These are phyloP conservation scores for Starmerella apicola DNA, from an alignment of 805 yeast species.

Conservation along the genomic window DNA sequence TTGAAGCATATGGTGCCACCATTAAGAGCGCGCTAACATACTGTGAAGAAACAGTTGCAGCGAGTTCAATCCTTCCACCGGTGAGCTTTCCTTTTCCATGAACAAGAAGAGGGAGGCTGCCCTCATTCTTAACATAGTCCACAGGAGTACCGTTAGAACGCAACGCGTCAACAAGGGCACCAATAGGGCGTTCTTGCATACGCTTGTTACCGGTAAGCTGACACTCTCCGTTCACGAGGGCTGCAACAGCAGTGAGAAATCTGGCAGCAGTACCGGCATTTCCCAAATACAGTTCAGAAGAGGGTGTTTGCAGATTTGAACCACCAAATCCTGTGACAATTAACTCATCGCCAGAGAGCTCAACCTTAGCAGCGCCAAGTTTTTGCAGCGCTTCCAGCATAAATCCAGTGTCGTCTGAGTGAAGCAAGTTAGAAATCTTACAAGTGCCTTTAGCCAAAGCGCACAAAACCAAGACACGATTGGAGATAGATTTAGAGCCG, in stretches of 20 bases:
- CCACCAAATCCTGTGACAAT: slow-evolving; percentile 77
- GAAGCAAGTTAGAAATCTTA: slow-evolving; percentile 69
- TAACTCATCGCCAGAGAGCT: slow-evolving; percentile 80
- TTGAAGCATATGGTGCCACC: slow-evolving; percentile 93
- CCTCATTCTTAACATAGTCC: slow-evolving; percentile 56
- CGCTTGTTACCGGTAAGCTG: slow-evolving; percentile 85
- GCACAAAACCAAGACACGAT: slow-evolving; percentile 85
- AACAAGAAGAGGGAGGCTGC: slow-evolving; percentile 76
- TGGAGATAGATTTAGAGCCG: slow-evolving; percentile 93
- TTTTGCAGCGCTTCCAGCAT: slow-evolving; percentile 80
- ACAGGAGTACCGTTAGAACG: slow-evolving; percentile 65
- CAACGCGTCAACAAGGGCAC: slow-evolving; percentile 88
- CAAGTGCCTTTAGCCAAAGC: slow-evolving; percentile 83
- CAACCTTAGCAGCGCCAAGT: slow-evolving; percentile 68
- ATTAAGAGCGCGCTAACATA: slow-evolving; percentile 90
- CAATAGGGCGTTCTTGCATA: slow-evolving; percentile 96
- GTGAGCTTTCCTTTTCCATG: slow-evolving; percentile 45
- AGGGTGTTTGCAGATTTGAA: slow-evolving; percentile 36
- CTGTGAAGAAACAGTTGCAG: slow-evolving; percentile 94
- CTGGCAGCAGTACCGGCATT: slow-evolving; percentile 98
- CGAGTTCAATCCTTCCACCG: slow-evolving; percentile 88
- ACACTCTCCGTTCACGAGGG: slow-evolving; percentile 35
- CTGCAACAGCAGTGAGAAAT: slow-evolving; percentile 81
- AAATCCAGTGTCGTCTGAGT: slow-evolving; percentile 91
- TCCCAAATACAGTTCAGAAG: slow-evolving; percentile 69